phyloP scores from a whole-genome alignment of 208 protist genomes.

The Phytomonas sp. region DNA sequence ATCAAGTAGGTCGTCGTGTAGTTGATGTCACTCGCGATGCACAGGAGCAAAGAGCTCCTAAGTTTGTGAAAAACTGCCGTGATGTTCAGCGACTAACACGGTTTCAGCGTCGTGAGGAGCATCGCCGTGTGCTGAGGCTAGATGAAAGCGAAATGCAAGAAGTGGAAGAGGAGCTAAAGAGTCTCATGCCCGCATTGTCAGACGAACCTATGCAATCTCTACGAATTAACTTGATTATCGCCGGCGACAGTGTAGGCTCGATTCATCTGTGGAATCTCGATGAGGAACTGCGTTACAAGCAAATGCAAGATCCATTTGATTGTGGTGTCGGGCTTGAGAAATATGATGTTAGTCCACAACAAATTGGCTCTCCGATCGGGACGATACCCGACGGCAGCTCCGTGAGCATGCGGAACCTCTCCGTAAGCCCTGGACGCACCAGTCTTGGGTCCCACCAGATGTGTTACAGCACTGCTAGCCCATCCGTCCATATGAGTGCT shows the following conservation, averaged over 20 bases:
- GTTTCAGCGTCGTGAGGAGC: slow-evolving; percentile 65
- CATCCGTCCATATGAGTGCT: slow-evolving; percentile 8
- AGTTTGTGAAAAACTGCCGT: background rate
- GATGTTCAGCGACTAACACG: slow-evolving; percentile 52
- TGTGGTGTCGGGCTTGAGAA: background rate
- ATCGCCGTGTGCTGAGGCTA: slow-evolving; percentile 47
- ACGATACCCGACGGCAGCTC: background rate
- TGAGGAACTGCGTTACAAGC: slow-evolving; percentile 48
- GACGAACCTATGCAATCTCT: slow-evolving; percentile 49
- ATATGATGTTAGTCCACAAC: background rate
- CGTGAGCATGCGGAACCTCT: background rate
- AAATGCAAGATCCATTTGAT: background rate
- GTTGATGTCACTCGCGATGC: slow-evolving; percentile 7
- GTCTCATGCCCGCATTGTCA: slow-evolving; percentile 59
- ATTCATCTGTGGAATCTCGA: slow-evolving; percentile 86
- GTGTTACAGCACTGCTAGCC: slow-evolving; percentile 3
- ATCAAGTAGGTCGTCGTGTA: slow-evolving; percentile 10
- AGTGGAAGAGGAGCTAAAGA: slow-evolving; percentile 55
- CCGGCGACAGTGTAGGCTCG: slow-evolving; percentile 61
- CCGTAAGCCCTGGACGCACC: slow-evolving; percentile 8
- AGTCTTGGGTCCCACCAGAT: slow-evolving; percentile 2
- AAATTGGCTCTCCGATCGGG: background rate
- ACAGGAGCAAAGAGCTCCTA: slow-evolving; percentile 11
- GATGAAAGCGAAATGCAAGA: slow-evolving; percentile 70
- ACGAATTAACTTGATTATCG: slow-evolving; percentile 73